Conservation (phyloP, 2,329 filamentous ascomycete species). For the Cyphellophora attinorum region DNA sequence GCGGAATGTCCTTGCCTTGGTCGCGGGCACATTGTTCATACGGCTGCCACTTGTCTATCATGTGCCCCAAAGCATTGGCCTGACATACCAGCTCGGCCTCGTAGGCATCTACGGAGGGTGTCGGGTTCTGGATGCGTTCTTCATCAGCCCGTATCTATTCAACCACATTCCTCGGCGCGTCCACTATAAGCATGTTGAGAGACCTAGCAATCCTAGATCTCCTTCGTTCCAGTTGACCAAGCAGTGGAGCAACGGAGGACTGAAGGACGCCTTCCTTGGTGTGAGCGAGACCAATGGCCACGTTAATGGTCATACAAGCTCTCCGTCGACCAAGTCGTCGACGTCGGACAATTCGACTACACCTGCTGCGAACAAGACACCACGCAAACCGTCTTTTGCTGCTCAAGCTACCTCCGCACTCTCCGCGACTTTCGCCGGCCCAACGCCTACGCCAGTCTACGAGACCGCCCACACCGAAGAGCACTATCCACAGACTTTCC, state of each 20-base stretch:
- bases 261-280: conserved; percentile 11
- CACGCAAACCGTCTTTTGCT: conserved; percentile 2
- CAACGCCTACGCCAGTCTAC: conserved; percentile 22
- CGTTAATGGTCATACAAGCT: background rate
- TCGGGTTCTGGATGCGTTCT: conserved; percentile 34
- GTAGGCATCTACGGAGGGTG: conserved; percentile 34
- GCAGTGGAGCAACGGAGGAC: conserved; percentile 12
- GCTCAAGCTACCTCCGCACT: conserved; percentile 5
- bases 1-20: conserved; percentile 28
- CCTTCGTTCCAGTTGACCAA: conserved; percentile 7
- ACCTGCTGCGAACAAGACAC: too few relatives aligned
- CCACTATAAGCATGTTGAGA: conserved; percentile 27
- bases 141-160: conserved; percentile 32
- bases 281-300: background rate
- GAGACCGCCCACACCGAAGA: conserved; percentile 30
- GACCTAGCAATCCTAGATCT: conserved; percentile 20
- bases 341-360: background rate
- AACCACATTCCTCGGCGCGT: conserved; percentile 32
- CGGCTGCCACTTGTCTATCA: conserved; percentile 32
- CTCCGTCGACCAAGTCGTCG: background rate
- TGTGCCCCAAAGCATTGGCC: conserved; percentile 34
- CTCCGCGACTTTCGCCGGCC: conserved; percentile 17
- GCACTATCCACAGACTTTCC: conserved; percentile 28
- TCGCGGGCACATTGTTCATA: conserved; percentile 30
- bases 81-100: conserved; percentile 35